A percentile compares a stretch with the other conserved stretches of the same genome.
Evolutionary conservation across 2,329 filamentous ascomycete genomes (phyloP).

Genomic region (Zymoseptoria passerinii): DNA sequence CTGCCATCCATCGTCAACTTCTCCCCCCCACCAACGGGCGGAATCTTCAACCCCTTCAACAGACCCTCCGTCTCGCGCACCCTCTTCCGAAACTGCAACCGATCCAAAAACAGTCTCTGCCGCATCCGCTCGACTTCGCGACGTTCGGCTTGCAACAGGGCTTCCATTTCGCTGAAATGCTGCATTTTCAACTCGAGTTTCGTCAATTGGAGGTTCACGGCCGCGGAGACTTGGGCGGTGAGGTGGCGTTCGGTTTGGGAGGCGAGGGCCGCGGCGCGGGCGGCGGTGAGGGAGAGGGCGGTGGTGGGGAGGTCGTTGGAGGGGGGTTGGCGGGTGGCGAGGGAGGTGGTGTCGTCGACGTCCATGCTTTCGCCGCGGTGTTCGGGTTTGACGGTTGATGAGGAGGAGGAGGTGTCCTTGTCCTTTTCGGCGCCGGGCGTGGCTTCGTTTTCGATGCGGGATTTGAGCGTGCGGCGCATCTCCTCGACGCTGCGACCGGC

Average conservation of each 20-base stretch:
- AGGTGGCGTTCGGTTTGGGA: slow-evolving; percentile 97
- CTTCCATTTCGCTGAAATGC: slow-evolving; percentile 95
- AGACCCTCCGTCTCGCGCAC: slow-evolving; percentile 71
- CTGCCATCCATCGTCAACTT: slow-evolving; percentile 14
- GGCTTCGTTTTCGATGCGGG: slow-evolving; percentile 60
- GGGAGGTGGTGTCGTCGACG: slow-evolving; percentile 45
- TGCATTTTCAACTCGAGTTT: slow-evolving; percentile 93
- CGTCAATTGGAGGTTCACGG: slow-evolving; percentile 86
- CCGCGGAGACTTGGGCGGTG: slow-evolving; percentile 83
- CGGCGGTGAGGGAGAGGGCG: slow-evolving; percentile 76
- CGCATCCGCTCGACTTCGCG: slow-evolving; percentile 85
- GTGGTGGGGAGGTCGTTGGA: slow-evolving; percentile 53
- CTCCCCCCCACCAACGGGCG: slow-evolving; percentile 16
- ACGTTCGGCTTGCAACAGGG: slow-evolving; percentile 82
- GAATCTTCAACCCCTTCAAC: slow-evolving; percentile 23
- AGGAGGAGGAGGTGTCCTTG: slow-evolving; percentile 31
- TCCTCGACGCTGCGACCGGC: slow-evolving; percentile 81
- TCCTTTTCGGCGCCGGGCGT: slow-evolving; percentile 38
- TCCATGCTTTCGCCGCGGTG: slow-evolving; percentile 44
- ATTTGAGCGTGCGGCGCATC: slow-evolving; percentile 70
- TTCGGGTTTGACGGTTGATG: slow-evolving; percentile 39
- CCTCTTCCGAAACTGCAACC: slow-evolving; percentile 79
- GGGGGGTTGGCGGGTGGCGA: slow-evolving; percentile 42
- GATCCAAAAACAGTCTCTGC: slow-evolving; percentile 88
- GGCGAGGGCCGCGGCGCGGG: slow-evolving; percentile 76